Conservation (phyloP, 176 grass and related monocot genomes). For the Elaeis guineensis region DNA sequence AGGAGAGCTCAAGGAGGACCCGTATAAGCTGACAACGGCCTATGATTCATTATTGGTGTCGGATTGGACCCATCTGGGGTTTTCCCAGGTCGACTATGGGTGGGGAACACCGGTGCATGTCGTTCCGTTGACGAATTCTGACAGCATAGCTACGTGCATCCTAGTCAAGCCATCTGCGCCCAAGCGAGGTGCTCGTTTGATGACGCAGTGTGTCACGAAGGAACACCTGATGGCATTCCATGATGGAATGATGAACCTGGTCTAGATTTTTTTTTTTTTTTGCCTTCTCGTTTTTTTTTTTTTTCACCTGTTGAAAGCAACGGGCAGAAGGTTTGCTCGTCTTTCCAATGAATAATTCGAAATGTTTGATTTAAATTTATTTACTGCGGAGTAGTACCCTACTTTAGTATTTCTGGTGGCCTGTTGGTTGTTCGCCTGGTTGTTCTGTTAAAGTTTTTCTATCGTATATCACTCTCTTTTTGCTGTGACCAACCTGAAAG, state of each 20-base stretch:
- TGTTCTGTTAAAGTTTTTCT: too few relatives aligned
- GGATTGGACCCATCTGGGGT: constrained; percentile 86
- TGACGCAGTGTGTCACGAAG: constrained; percentile 77
- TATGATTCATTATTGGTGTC: constrained; percentile 72
- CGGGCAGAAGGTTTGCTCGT: too few relatives aligned
- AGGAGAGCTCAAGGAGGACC: constrained; percentile 37
- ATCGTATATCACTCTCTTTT: too few relatives aligned
- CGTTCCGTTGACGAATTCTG: constrained; percentile 75
- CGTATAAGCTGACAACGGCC: constrained; percentile 76
- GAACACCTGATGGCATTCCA: constrained; percentile 50
- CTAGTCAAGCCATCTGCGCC: constrained; percentile 56
- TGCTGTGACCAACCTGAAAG: too few relatives aligned
- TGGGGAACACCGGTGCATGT: constrained; percentile 82
- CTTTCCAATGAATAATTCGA: too few relatives aligned
- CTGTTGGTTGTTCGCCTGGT: too few relatives aligned
- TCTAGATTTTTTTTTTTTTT: too few relatives aligned
- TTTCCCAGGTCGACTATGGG: constrained; percentile 84
- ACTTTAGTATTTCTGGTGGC: too few relatives aligned
- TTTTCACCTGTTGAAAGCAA: too few relatives aligned
- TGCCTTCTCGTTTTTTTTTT: too few relatives aligned
- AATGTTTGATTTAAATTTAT: too few relatives aligned
- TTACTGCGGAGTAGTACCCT: too few relatives aligned
- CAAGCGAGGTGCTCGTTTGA: constrained; percentile 72
- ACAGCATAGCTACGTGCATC: constrained; percentile 94
- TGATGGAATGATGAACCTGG: constrained; percentile 57